Base-by-base conservation (phyloP, 2,329 filamentous ascomycete species). In the Fonsecaea monophora region DNA sequence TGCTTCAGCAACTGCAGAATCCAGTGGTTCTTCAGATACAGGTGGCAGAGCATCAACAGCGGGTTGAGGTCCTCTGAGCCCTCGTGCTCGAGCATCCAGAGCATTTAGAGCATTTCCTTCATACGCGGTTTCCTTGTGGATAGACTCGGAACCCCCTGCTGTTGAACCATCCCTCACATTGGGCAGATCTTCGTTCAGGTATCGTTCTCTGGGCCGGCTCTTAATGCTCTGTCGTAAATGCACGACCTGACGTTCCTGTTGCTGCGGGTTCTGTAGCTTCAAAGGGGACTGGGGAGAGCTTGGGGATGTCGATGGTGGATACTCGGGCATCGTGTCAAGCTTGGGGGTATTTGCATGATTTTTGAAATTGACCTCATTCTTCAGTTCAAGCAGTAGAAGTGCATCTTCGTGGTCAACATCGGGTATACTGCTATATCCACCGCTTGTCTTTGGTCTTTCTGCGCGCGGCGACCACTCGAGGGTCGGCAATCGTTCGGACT, bases 401-500 rank as follows among this genome's bases (percentile, higher is more conserved):
- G 82, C 82, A 71, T 84, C 82, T 34, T 78, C 80, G 62, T 79
- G 80, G 70, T 77, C 81, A 62, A 74, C 73, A 9, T 38, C 35
- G 10, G 59, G 13, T 53, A 70, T 67, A 37, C 72, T 66, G 38
- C 66, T 72, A 18, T 74, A 72, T 40, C 79, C 77, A 10, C 76
- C 73, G 55, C 66, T 77, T 74, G 70, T 70, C 77, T 40, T 75
- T 71, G 59, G 75, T 73, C 50, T 76, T 66, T 66, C 72, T 71
- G 65, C 70, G 70, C 61, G 70, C 66, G 65, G 72, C 73, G 64
- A 75, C 73, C 70, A 74, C 74, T 69, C 75, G 69, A 50, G 82
- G 32, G 82, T 82, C 15, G 80, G 78, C 60, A 84, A 77, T 71
- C 84, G 80, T 72, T 88, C 87, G 53, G 87, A 89, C 69, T 86